Evolutionary conservation across 306 rosid species (phyloP).

Genomic region (Spatholobus suberectus): DNA sequence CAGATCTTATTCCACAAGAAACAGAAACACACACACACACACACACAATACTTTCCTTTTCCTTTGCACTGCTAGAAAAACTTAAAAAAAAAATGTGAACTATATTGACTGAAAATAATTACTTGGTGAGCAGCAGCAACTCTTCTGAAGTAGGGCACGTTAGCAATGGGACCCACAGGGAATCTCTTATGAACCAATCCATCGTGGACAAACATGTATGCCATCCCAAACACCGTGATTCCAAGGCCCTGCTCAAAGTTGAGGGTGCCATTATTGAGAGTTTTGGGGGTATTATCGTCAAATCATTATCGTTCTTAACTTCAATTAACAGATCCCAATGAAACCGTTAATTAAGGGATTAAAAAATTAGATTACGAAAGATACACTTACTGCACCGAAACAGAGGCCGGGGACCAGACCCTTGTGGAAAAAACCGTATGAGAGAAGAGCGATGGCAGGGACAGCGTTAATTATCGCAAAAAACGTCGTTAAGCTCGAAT

Average conservation of each 20-base stretch:
- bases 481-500: slow-evolving; percentile 92
- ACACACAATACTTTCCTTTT: neutral
- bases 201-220: slow-evolving; percentile 98
- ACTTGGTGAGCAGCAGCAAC: slow-evolving; percentile 97
- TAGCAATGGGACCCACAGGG: slow-evolving; percentile 98
- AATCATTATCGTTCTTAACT: neutral
- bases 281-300: slow-evolving; percentile 46
- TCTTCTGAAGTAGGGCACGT: slow-evolving; percentile 87
- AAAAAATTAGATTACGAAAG: slow-evolving; percentile 43
- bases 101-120: neutral
- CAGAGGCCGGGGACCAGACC: slow-evolving; percentile 94
- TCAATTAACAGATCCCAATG: slow-evolving; percentile 39
- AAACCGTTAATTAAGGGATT: slow-evolving; percentile 43
- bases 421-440: slow-evolving; percentile 85
- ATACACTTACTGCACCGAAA: slow-evolving; percentile 83
- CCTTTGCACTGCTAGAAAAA: neutral
- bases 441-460: slow-evolving; percentile 88
- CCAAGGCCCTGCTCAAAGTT: slow-evolving; percentile 77
- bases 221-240: slow-evolving; percentile 95
- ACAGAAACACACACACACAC: neutral
- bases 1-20: slow-evolving; percentile 15
- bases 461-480: slow-evolving; percentile 87
- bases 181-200: slow-evolving; percentile 96
- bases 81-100: neutral
- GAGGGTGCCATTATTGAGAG: slow-evolving; percentile 9